Conservation (phyloP, 164 flowering plant genomes). For the Euptelea pleiosperma region DNA sequence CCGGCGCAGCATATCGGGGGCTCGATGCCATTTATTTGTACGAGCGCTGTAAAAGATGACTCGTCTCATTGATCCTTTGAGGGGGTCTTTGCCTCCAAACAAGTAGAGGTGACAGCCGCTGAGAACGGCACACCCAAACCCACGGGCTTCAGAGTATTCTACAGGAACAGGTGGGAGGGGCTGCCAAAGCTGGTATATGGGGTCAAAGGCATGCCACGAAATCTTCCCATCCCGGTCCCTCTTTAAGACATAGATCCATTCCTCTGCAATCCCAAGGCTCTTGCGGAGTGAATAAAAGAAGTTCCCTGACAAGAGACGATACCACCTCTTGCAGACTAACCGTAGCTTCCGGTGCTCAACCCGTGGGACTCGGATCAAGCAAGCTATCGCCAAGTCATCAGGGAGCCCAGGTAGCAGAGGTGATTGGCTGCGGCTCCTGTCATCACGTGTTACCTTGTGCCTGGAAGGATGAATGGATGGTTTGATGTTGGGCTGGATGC, state of each 20-base stretch:
- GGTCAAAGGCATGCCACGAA: conserved; percentile 90
- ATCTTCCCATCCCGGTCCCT: conserved; percentile 70
- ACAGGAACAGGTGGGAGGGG: conserved; percentile 82
- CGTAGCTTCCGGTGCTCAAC: conserved; percentile 69
- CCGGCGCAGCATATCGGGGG: conserved; percentile 81
- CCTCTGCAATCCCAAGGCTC: conserved; percentile 66
- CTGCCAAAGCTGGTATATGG: conserved; percentile 77
- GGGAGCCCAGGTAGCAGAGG: conserved; percentile 93
- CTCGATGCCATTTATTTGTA: conserved; percentile 92
- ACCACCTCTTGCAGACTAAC: conserved; percentile 89
- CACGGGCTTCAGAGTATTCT: conserved; percentile 69
- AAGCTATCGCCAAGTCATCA: conserved; percentile 91
- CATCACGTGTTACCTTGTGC: conserved; percentile 46
- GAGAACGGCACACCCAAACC: conserved; percentile 82
- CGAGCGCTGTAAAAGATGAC: conserved; percentile 74
- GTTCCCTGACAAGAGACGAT: conserved; percentile 67
- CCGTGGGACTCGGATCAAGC: conserved; percentile 76
- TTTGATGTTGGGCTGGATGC: conserved; percentile 69
- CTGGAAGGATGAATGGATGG: conserved; percentile 71
- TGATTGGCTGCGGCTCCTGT: conserved; percentile 50
- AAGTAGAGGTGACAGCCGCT: conserved; percentile 78
- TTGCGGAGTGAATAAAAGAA: conserved; percentile 78
- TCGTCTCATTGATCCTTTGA: conserved; percentile 80
- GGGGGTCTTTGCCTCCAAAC: conserved; percentile 78
- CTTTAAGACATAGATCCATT: conserved; percentile 82